A percentile compares a stretch with the other conserved stretches of the same genome.
Evolutionary conservation across 352 stramenopile genomes (phyloP).

Genomic region (Phytophthora brassicae): DNA sequence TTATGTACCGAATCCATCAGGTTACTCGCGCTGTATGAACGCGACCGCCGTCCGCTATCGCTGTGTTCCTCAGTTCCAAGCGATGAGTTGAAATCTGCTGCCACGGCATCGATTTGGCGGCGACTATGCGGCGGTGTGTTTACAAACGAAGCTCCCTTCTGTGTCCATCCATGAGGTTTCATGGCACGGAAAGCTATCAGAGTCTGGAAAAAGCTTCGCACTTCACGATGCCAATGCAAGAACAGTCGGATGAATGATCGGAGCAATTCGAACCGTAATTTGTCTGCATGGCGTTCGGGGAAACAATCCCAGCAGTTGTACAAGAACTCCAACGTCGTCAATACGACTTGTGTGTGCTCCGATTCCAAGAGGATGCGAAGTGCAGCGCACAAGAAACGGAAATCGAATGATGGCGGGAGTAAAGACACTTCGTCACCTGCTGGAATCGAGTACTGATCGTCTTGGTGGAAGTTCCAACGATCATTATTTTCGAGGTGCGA

Average conservation of each 20-base stretch:
- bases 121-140: conserved; percentile 84
- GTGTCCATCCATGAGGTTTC: conserved; percentile 86
- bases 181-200: conserved; percentile 84
- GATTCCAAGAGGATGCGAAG: conserved; percentile 81
- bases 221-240: conserved; percentile 87
- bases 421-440: conserved; percentile 85
- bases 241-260: conserved; percentile 82
- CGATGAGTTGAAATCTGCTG: conserved; percentile 84
- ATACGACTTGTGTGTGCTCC: conserved; percentile 85
- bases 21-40: conserved; percentile 85
- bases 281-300: conserved; percentile 85
- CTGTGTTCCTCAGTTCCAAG: conserved; percentile 63
- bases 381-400: conserved; percentile 80
- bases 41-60: conserved; percentile 56
- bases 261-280: conserved; percentile 80
- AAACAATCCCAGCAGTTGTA: conserved; percentile 92
- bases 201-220: conserved; percentile 86
- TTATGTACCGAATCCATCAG: conserved; percentile 84
- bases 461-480: conserved; percentile 90
- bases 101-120: conserved; percentile 86
- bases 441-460: conserved; percentile 89
- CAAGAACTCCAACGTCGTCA: conserved; percentile 87
- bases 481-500: conserved; percentile 90
- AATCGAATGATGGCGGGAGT: conserved; percentile 86
- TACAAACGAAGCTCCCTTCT: conserved; percentile 85